These are phyloP conservation scores for Pistacia atlantica DNA, from an alignment of 345 rosid species.

Conservation along the genomic window DNA sequence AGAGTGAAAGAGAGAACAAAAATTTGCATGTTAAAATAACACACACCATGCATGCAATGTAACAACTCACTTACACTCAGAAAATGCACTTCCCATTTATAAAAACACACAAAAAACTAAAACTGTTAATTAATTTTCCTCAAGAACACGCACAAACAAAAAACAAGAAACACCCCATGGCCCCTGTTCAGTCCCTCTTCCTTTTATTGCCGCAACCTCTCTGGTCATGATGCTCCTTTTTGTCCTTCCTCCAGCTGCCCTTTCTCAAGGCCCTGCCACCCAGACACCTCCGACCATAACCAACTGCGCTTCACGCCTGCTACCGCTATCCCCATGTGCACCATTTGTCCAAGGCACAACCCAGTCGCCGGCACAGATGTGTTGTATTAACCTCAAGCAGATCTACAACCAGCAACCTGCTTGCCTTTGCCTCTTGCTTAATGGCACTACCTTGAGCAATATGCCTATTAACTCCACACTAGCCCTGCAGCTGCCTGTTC, in stretches of 20 bases:
- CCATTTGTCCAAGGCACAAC: slow-evolving; percentile 67
- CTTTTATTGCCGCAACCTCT: slow-evolving; percentile 24
- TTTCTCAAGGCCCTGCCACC: slow-evolving; percentile 43
- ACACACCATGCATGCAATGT: slow-evolving; percentile 62
- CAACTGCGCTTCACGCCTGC: slow-evolving; percentile 55
- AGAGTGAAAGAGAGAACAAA: slow-evolving; percentile 23
- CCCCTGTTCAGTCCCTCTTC: slow-evolving; percentile 22
- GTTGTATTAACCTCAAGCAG: slow-evolving; percentile 69
- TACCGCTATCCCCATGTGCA: slow-evolving; percentile 65
- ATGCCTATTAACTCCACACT: slow-evolving; percentile 70
- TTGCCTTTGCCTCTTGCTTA: slow-evolving; percentile 76
- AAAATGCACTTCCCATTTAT: slow-evolving; percentile 40
- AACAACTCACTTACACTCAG: slow-evolving; percentile 46
- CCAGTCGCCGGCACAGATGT: slow-evolving; percentile 51
- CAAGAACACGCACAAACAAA: slow-evolving; percentile 3
- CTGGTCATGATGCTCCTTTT: slow-evolving; percentile 33
- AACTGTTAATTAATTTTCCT: neutral
- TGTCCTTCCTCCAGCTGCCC: slow-evolving; percentile 24
- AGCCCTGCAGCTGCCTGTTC: slow-evolving; percentile 59
- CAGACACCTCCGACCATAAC: slow-evolving; percentile 37
- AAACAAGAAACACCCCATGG: slow-evolving; percentile 16
- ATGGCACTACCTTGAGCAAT: slow-evolving; percentile 44
- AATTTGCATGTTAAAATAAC: slow-evolving; percentile 39
- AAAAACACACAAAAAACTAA: neutral
- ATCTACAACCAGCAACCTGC: slow-evolving; percentile 51